phyloP scores from a whole-genome alignment of 129 eudicot species.

The Glebionis coronaria region DNA sequence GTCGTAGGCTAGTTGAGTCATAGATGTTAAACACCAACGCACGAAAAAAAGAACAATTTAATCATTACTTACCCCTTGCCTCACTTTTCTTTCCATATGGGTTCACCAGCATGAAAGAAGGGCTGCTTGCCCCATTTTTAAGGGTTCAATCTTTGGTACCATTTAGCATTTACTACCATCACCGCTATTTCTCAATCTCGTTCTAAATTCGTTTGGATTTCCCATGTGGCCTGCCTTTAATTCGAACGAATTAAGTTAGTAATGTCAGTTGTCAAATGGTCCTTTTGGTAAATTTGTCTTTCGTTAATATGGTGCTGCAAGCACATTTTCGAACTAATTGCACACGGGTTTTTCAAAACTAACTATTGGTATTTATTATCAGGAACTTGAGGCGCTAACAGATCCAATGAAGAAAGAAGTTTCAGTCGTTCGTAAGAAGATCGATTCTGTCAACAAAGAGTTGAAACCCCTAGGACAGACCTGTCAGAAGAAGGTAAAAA shows the following conservation, averaged over 20 bases:
- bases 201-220: conserved; percentile 7
- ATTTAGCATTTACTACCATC: conserved; percentile 28
- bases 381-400: conserved; percentile 84
- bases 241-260: background rate
- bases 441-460: conserved; percentile 80
- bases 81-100: background rate
- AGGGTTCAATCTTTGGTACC: conserved; percentile 25
- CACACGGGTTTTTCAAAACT: background rate
- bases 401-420: conserved; percentile 98
- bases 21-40: background rate
- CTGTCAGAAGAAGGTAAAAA: conserved; percentile 85
- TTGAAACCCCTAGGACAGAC: conserved; percentile 81
- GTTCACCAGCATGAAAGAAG: conserved; percentile 9
- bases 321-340: too few relatives aligned
- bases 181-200: conserved; percentile 8
- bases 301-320: background rate
- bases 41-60: background rate
- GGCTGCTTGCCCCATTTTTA: conserved; percentile 5
- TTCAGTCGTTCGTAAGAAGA: conserved; percentile 75
- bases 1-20: conserved; percentile 4
- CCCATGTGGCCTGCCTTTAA: conserved; percentile 3
- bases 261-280: background rate
- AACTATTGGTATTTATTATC: conserved; percentile 7
- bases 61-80: background rate
- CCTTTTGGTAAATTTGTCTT: background rate